phyloP scores from a whole-genome alignment of 2,329 filamentous ascomycete genomes.

The Biscogniauxia sp. region DNA sequence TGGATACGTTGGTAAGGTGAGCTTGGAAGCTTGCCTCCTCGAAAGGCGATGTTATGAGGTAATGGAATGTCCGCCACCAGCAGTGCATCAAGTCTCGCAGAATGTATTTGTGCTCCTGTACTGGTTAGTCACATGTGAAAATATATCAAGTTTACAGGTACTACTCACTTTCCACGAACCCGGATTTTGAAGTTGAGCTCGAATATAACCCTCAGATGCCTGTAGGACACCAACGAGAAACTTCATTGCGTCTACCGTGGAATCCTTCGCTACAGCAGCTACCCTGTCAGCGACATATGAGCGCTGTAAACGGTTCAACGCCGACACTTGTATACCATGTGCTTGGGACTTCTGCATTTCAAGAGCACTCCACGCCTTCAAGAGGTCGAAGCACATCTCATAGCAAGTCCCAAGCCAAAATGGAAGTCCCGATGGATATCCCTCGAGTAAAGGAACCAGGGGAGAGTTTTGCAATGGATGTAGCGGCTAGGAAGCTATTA shows the following conservation, averaged over 20 bases:
- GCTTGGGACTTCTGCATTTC: conserved; percentile 41
- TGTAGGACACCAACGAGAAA: conserved; percentile 49
- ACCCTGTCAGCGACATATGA: conserved; percentile 55
- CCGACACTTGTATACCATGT: conserved; percentile 48
- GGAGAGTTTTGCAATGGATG: conserved; percentile 59
- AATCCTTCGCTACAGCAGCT: conserved; percentile 57
- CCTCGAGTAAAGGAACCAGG: conserved; percentile 46
- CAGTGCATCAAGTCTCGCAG: conserved; percentile 48
- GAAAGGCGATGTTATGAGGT: conserved; percentile 47
- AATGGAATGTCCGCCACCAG: conserved; percentile 51
- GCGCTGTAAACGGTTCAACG: conserved; percentile 59
- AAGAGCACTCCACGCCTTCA: conserved; percentile 41
- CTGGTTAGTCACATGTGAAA: conserved; percentile 6
- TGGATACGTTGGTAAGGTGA: conserved; percentile 52
- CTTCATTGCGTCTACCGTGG: conserved; percentile 51
- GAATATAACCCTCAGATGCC: conserved; percentile 44
- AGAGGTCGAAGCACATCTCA: conserved; percentile 48
- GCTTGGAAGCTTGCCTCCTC: conserved; percentile 65
- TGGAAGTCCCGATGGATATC: conserved; percentile 33
- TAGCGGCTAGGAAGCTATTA: conserved; percentile 54
- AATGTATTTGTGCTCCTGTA: conserved; percentile 32
- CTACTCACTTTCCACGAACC: conserved; percentile 33
- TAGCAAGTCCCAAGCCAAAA: conserved; percentile 53
- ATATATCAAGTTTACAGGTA: neutral
- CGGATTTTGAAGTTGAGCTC: conserved; percentile 26